Conservation (phyloP, 352 stramenopile species). For the Elongisporangium senticosum region DNA sequence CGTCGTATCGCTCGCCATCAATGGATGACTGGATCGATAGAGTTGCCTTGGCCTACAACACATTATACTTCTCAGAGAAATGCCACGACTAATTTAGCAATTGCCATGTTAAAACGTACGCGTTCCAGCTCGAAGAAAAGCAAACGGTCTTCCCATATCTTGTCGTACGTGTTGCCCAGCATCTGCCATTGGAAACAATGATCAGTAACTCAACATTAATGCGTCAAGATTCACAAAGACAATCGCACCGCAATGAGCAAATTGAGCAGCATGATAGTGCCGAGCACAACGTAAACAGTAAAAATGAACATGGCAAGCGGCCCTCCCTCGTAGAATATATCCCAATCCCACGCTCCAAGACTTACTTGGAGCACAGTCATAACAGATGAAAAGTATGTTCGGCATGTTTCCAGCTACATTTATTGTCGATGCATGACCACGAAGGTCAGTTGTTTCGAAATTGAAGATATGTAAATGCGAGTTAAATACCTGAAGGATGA, state of each 20-base stretch:
- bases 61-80: neutral
- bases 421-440: neutral
- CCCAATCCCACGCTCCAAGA: conserved; percentile 73
- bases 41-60: conserved; percentile 54
- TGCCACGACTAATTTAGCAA: neutral
- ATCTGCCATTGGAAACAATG: too few relatives aligned
- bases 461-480: too few relatives aligned
- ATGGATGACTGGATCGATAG: conserved; percentile 69
- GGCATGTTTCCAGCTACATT: conserved; percentile 57
- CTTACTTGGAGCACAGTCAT: conserved; percentile 68
- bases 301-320: conserved; percentile 69
- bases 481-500: conserved; percentile 79
- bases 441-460: neutral
- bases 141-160: conserved; percentile 76
- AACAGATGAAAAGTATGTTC: conserved; percentile 51
- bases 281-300: conserved; percentile 64
- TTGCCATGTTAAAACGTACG: conserved; percentile 19
- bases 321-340: conserved; percentile 60
- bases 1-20: conserved; percentile 64
- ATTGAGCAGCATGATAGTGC: conserved; percentile 82
- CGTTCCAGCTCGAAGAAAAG: conserved; percentile 79
- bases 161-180: conserved; percentile 83
- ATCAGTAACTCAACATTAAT: neutral
- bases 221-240: neutral
- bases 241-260: conserved; percentile 58